Base-by-base conservation (phyloP, 208 protist species). In the Crithidia bombi region DNA sequence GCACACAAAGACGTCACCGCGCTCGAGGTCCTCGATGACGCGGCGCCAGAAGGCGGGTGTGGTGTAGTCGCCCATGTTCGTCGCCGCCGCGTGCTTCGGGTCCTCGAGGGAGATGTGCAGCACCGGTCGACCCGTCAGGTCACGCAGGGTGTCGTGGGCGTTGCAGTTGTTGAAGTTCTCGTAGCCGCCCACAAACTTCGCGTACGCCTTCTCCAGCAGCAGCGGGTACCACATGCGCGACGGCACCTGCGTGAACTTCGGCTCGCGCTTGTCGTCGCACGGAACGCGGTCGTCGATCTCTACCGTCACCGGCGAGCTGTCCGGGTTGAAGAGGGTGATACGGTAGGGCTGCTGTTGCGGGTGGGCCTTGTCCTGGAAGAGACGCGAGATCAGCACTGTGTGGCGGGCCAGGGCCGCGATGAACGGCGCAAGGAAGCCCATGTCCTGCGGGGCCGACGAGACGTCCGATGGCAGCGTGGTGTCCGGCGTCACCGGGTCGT, bases 151-250 rank as follows among this genome's bases (percentile, higher is more conserved):
- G 63, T 96, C 91, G 75, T 91, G 81, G 19, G 85, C 72, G 58
- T 87, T 93, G 79, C 89, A 91, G 67, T 89, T 82, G 73, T 89
- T 81, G 52, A 96, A 86, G 68, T 82, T 87, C 44, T 83, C 74
- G 71, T 93, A 96, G 21, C 87, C 83, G 62, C 89, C 89, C 25
- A 93, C 81, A 67, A 93, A 93, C 81, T 96, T 96, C 21, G 91
- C 91, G 78, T 96, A 96, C 33, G 91, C 91, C 87, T 96, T 96
- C 80, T 96, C 91, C 54, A 96, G 79, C 51, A 96, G 69, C 32
- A 93, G 70, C 36, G 91, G 89, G 70, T 91, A 96, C 84, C 85
- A 90, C 74, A 87, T 85, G 36, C 79, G 86, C 10, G 76, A 73
- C 33, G 87, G 86, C 39, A 86, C 77, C 36, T 77, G 85, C 19